Conservation (phyloP, 2,329 filamentous ascomycete species). For the Colletotrichum somersetense region DNA sequence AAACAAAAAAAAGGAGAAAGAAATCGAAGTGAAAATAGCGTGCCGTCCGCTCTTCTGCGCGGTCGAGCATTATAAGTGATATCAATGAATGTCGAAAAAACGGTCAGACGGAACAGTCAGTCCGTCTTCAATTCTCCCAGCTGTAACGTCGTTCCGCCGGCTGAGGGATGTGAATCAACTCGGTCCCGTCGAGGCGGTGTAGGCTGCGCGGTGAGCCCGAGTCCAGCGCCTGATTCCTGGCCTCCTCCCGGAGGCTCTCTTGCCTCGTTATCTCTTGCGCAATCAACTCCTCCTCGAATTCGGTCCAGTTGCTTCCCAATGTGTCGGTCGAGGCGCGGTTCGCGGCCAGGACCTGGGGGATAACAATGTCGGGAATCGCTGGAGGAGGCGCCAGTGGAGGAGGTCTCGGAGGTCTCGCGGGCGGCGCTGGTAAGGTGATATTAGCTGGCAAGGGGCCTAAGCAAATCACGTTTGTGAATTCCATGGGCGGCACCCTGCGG, state of each 20-base stretch:
- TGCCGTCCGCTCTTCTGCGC: constrained; percentile 2
- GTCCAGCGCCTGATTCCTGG: constrained; percentile 43
- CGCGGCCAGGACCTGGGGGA: constrained; percentile 6
- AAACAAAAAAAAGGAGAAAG: neutral
- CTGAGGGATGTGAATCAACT: constrained; percentile 66
- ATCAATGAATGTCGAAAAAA: constrained; percentile 12
- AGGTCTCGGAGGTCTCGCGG: constrained; percentile 47
- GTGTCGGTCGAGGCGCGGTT: constrained; percentile 54
- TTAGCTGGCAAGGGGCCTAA: constrained; percentile 67
- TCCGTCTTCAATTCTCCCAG: constrained; percentile 59
- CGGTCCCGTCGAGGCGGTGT: constrained; percentile 60
- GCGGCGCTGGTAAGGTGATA: constrained; percentile 54
- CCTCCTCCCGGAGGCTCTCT: constrained; percentile 40
- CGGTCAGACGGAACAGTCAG: neutral
- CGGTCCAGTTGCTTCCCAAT: constrained; percentile 69
- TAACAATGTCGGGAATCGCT: constrained; percentile 43
- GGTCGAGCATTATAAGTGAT: constrained; percentile 25
- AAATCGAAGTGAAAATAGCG: constrained; percentile 21
- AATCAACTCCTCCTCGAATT: constrained; percentile 62
- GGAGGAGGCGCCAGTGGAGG: constrained; percentile 46
- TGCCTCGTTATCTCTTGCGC: constrained; percentile 48
- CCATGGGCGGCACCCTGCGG: constrained; percentile 65
- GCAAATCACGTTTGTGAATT: constrained; percentile 65
- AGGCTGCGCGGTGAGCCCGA: constrained; percentile 47
- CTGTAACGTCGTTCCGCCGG: constrained; percentile 63